Evolutionary conservation across 2,329 filamentous ascomycete genomes (phyloP).

Genomic region (Exophiala sp.): DNA sequence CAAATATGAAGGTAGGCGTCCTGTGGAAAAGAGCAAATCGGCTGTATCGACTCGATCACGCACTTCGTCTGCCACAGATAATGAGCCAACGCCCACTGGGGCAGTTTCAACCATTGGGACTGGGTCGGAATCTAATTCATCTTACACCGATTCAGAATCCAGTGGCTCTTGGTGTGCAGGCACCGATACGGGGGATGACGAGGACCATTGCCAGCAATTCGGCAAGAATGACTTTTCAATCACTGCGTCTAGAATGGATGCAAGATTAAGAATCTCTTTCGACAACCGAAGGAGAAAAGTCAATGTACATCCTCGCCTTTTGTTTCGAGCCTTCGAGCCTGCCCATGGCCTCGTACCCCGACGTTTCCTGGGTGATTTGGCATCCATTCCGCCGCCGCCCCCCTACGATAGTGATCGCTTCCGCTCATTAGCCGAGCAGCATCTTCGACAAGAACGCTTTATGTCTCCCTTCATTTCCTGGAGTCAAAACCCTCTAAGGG

Average conservation of each 20-base stretch:
- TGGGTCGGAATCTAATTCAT: too few relatives aligned
- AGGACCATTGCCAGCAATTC: neutral
- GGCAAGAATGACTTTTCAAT: neutral
- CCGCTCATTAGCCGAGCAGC: neutral
- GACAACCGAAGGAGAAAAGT: constrained; percentile 1
- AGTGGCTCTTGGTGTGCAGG: neutral
- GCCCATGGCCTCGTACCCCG: constrained; percentile 10
- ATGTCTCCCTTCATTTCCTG: constrained; percentile 14
- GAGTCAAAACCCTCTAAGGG: constrained; percentile 7
- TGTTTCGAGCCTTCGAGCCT: constrained; percentile 15
- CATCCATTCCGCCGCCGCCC: constrained; percentile 1
- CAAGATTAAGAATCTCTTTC: constrained; percentile 5
- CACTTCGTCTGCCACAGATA: neutral
- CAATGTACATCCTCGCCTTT: constrained; percentile 1
- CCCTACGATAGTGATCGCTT: constrained; percentile 2
- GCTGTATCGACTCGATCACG: neutral
- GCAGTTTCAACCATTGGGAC: neutral
- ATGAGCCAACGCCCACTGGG: neutral
- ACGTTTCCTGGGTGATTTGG: neutral
- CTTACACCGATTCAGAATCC: neutral
- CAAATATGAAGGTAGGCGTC: too few relatives aligned
- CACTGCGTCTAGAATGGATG: neutral
- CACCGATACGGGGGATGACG: neutral
- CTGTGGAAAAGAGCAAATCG: neutral
- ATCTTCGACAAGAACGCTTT: constrained; percentile 11